phyloP scores from a whole-genome alignment of 345 rosid genomes.

The Aethionema arabicum region DNA sequence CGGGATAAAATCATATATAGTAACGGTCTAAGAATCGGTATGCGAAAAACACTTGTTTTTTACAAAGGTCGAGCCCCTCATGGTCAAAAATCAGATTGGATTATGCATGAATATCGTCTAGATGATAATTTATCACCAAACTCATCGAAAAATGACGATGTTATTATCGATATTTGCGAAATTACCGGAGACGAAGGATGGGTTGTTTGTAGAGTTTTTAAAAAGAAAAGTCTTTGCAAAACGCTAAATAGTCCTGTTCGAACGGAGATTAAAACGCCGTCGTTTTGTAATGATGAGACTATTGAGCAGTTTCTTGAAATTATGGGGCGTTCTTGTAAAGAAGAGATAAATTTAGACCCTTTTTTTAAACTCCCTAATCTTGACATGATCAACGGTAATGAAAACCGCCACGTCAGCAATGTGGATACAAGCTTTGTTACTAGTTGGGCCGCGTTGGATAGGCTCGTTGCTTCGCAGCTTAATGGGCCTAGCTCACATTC shows the following conservation, averaged over 20 bases:
- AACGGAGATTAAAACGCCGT: constrained; percentile 32
- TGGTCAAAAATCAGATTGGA: constrained; percentile 79
- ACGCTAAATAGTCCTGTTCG: constrained; percentile 41
- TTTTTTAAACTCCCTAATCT: constrained; percentile 57
- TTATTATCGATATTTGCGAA: constrained; percentile 12
- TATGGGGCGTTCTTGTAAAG: constrained; percentile 52
- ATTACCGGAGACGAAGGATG: constrained; percentile 56
- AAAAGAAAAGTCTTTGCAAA: constrained; percentile 64
- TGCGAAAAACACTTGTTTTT: constrained; percentile 77
- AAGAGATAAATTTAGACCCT: constrained; percentile 39
- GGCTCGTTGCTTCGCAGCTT: constrained; percentile 68
- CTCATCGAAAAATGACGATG: constrained; percentile 8
- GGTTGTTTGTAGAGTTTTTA: constrained; percentile 78
- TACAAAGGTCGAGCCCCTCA: constrained; percentile 84
- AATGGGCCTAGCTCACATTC: constrained; percentile 49
- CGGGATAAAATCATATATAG: constrained; percentile 68
- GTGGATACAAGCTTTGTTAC: constrained; percentile 40
- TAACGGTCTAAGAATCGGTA: constrained; percentile 54
- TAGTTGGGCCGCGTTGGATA: constrained; percentile 68
- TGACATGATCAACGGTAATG: constrained; percentile 43
- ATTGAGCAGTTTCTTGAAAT: constrained; percentile 47
- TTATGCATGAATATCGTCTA: constrained; percentile 77
- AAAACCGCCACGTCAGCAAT: constrained; percentile 39
- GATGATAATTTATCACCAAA: constrained; percentile 43
- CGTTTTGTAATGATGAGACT: constrained; percentile 39